Percentiles rank a stretch among this genome's conserved stretches.
Conservation (phyloP, 192 early-diverging fungal species). For the Cetraspora pellucida region DNA sequence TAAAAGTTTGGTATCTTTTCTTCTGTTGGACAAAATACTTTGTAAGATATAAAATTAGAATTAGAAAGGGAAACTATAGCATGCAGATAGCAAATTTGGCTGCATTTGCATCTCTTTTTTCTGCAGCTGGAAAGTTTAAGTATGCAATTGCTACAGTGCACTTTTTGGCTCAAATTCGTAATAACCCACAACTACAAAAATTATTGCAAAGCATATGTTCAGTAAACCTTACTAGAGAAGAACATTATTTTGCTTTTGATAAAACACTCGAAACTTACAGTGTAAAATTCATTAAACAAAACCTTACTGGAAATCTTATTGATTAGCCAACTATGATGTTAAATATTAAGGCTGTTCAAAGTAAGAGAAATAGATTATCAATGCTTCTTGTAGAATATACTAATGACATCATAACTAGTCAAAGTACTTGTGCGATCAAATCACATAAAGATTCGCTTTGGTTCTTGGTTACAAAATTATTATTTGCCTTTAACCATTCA, state of each 20-base stretch:
- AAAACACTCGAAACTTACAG: constrained; percentile 15
- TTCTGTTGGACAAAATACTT: background rate
- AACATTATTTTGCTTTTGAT: too few species aligned
- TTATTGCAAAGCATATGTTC: background rate
- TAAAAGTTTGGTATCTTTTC: background rate
- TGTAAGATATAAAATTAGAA: background rate
- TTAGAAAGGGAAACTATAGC: background rate
- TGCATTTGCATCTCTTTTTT: background rate
- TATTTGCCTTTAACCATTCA: background rate
- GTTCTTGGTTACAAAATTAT: background rate
- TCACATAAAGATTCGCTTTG: constrained; percentile 9
- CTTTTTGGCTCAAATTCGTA: constrained; percentile 8
- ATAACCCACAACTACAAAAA: constrained; percentile 9
- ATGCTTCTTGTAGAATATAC: constrained; percentile 21
- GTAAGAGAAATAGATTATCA: constrained; percentile 15
- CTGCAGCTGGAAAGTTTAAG: constrained; percentile 1
- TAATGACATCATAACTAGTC: constrained; percentile 14
- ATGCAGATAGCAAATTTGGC: too few species aligned
- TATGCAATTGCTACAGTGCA: background rate
- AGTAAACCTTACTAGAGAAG: background rate
- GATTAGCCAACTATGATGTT: background rate
- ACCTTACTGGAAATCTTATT: constrained; percentile 3
- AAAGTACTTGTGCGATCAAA: background rate
- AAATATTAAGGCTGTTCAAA: constrained; percentile 7
- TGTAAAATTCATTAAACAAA: constrained; percentile 17